Conservation (phyloP, 352 stramenopile species). For the Pythium phragmitis region DNA sequence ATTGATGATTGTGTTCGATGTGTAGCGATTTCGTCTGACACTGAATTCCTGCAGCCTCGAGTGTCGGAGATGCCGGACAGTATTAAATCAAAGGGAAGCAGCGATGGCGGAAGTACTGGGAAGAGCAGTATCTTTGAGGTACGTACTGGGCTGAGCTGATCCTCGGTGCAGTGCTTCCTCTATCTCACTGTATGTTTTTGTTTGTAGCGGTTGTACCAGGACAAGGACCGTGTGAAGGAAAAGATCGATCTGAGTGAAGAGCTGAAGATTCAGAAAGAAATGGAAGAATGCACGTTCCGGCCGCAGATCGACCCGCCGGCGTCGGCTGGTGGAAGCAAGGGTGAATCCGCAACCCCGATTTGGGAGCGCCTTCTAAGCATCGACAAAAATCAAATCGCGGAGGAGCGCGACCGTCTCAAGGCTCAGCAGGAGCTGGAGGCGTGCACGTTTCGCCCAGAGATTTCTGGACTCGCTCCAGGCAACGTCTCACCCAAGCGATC, state of each 20-base stretch:
- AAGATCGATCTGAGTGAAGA: constrained; percentile 75
- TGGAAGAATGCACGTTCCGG: constrained; percentile 79
- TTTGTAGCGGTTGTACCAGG: constrained; percentile 73
- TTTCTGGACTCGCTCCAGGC: constrained; percentile 45
- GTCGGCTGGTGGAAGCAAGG: constrained; percentile 26
- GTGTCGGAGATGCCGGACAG: constrained; percentile 52
- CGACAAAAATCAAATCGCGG: constrained; percentile 78
- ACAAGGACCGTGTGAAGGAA: constrained; percentile 77
- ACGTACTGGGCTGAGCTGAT: background rate
- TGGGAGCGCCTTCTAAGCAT: constrained; percentile 77
- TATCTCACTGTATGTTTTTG: constrained; percentile 2
- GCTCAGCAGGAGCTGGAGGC: constrained; percentile 68
- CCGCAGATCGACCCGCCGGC: constrained; percentile 55
- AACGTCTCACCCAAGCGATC: constrained; percentile 39
- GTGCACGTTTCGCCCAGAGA: constrained; percentile 83
- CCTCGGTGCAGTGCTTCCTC: background rate
- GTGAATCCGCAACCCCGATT: constrained; percentile 45
- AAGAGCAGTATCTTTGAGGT: constrained; percentile 85
- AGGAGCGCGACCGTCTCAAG: constrained; percentile 73
- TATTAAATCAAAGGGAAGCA: constrained; percentile 61
- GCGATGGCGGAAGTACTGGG: constrained; percentile 45
- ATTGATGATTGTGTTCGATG: constrained; percentile 3
- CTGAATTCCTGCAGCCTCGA: constrained; percentile 39
- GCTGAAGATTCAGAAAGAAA: constrained; percentile 66
- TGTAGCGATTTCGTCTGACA: background rate